Evolutionary conservation across 2,329 filamentous ascomycete species (phyloP).

Genomic region (Trichoderma simmonsii): DNA sequence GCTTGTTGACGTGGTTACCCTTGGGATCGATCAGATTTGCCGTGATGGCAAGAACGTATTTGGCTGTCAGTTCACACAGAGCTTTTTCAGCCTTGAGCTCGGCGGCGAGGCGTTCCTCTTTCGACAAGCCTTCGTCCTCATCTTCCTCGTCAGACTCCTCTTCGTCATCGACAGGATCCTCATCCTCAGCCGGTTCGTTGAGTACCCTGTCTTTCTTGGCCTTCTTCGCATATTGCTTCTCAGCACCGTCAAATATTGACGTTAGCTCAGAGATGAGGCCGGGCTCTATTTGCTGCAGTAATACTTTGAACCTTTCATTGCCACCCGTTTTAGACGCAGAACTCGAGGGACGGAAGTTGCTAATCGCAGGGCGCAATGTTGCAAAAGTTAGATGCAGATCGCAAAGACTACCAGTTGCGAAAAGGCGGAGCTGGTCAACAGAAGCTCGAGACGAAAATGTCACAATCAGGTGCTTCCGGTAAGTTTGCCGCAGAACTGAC

Average conservation of each 20-base stretch:
- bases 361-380: constrained; percentile 59
- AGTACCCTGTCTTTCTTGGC: constrained; percentile 54
- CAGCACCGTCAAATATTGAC: constrained; percentile 72
- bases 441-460: constrained; percentile 64
- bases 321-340: constrained; percentile 25
- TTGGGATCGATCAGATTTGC: constrained; percentile 69
- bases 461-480: constrained; percentile 62
- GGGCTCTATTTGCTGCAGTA: constrained; percentile 66
- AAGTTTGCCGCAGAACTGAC: constrained; percentile 53
- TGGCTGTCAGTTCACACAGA: constrained; percentile 80
- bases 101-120: constrained; percentile 58
- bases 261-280: constrained; percentile 65
- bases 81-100: constrained; percentile 78
- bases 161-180: constrained; percentile 67
- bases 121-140: constrained; percentile 51
- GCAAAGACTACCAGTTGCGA: constrained; percentile 71
- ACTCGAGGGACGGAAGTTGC: constrained; percentile 35
- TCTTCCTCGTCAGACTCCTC: constrained; percentile 50
- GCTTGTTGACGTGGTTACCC: constrained; percentile 57
- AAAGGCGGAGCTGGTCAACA: constrained; percentile 74
- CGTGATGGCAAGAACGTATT: constrained; percentile 76
- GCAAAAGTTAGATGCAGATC: constrained; percentile 81
- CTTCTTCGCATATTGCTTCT: constrained; percentile 74
- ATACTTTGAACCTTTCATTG: constrained; percentile 35
- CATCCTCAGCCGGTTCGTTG: constrained; percentile 65